phyloP scores from a whole-genome alignment of 176 grass and related monocot genomes.

The Aegilops longissima region DNA sequence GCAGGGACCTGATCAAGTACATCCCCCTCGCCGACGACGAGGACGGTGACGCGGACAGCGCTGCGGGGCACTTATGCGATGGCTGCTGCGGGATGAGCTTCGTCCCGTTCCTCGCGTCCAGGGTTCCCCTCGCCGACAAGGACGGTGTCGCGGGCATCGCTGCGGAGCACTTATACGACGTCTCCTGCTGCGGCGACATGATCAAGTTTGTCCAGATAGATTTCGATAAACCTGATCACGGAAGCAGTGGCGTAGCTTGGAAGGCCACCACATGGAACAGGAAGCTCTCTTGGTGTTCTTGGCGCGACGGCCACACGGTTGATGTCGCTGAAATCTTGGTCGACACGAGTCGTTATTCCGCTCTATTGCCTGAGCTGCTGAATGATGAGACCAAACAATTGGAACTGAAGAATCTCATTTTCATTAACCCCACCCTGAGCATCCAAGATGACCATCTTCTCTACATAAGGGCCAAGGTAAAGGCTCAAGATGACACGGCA shows the following conservation, averaged over 20 bases:
- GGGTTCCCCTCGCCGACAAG: neutral
- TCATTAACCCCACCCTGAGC: neutral
- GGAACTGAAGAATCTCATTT: neutral
- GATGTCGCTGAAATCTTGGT: neutral
- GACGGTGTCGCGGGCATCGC: neutral
- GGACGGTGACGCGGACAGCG: too few relatives aligned
- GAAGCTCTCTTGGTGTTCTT: neutral
- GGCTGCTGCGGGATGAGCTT: too few relatives aligned
- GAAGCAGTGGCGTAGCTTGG: neutral
- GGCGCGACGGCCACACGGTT: neutral
- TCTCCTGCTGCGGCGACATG: neutral
- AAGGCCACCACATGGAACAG: neutral
- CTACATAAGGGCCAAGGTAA: neutral
- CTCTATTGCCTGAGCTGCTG: neutral
- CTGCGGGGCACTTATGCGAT: too few relatives aligned
- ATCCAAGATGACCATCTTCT: neutral
- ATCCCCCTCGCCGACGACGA: too few relatives aligned
- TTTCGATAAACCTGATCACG: neutral
- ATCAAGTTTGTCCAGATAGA: neutral
- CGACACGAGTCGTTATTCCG: neutral
- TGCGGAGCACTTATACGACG: neutral
- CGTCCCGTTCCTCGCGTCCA: too few relatives aligned
- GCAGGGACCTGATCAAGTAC: rapidly evolving
- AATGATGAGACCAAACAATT: neutral
- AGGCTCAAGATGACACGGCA: neutral